Evolutionary conservation across 2,329 filamentous ascomycete genomes (phyloP).

Genomic region (Mycogone perniciosa): DNA sequence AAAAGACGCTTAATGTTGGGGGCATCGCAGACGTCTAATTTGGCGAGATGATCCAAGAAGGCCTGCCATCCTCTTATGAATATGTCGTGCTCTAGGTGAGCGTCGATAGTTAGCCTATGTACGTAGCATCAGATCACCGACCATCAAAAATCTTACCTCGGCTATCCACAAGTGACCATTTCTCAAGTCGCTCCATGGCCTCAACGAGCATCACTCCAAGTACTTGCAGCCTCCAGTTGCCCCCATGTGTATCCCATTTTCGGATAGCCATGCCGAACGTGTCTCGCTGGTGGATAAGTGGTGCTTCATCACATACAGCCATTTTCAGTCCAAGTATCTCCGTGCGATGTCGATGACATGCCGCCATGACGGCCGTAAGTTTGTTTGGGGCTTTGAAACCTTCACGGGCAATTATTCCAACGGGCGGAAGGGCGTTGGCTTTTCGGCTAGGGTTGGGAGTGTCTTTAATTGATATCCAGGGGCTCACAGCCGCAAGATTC

Average conservation of each 20-base stretch:
- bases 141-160: slow-evolving; percentile 1
- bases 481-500: slow-evolving; percentile 67
- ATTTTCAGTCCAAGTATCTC: slow-evolving; percentile 60
- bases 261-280: slow-evolving; percentile 68
- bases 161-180: slow-evolving; percentile 20
- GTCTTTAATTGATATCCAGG: slow-evolving; percentile 55
- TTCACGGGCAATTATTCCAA: slow-evolving; percentile 56
- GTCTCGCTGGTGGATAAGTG: slow-evolving; percentile 50
- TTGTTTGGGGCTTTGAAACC: slow-evolving; percentile 77
- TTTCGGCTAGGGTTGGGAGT: slow-evolving; percentile 41
- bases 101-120: background rate
- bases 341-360: slow-evolving; percentile 54
- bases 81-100: slow-evolving; percentile 33
- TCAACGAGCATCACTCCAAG: slow-evolving; percentile 63
- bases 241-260: slow-evolving; percentile 56
- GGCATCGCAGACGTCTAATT: slow-evolving; percentile 51
- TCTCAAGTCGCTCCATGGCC: slow-evolving; percentile 36
- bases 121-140: background rate
- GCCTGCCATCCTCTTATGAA: slow-evolving; percentile 46
- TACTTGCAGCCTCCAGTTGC: slow-evolving; percentile 65
- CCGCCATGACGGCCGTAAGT: slow-evolving; percentile 59
- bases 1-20: slow-evolving; percentile 57
- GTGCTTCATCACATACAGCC: slow-evolving; percentile 40
- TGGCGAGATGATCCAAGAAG: slow-evolving; percentile 49
- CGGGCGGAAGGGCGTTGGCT: slow-evolving; percentile 43